phyloP scores from a whole-genome alignment of 805 yeast genomes.

The Barnettozyma salicaria region DNA sequence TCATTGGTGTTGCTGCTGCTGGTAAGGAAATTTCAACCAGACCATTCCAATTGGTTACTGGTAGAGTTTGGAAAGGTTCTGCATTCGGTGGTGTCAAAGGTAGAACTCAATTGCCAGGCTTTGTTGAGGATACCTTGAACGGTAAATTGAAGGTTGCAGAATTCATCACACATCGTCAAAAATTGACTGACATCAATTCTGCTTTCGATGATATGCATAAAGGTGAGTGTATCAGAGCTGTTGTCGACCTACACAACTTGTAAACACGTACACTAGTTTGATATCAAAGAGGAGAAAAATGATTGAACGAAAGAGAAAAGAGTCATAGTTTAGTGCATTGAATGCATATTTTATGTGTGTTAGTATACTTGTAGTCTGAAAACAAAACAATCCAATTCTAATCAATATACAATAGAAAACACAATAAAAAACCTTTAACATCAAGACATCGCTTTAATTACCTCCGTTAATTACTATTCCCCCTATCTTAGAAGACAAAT shows the following conservation, averaged over 20 bases:
- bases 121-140: constrained; percentile 77
- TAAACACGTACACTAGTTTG: constrained; percentile 5
- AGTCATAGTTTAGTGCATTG: too few relatives aligned
- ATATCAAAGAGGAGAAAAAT: too few relatives aligned
- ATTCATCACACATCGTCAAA: constrained; percentile 86
- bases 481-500: constrained; percentile 18
- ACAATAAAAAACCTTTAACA: too few relatives aligned
- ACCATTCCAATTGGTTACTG: constrained; percentile 98
- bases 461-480: constrained; percentile 17
- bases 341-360: too few relatives aligned
- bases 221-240: constrained; percentile 94
- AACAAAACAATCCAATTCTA: too few relatives aligned
- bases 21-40: constrained; percentile 95
- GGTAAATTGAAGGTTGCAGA: constrained; percentile 89
- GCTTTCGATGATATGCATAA: constrained; percentile 94
- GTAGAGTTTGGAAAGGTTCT: constrained; percentile 98
- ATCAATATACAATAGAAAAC: not conserved
- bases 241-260: constrained; percentile 42
- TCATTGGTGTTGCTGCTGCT: constrained; percentile 98
- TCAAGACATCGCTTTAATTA: too few relatives aligned
- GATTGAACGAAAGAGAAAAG: too few relatives aligned
- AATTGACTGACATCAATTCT: constrained; percentile 68
- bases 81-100: constrained; percentile 99
- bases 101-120: constrained; percentile 86
- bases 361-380: too few relatives aligned